Conservation (phyloP, 192 early-diverging fungal species). For the Chytriomyces confervae region DNA sequence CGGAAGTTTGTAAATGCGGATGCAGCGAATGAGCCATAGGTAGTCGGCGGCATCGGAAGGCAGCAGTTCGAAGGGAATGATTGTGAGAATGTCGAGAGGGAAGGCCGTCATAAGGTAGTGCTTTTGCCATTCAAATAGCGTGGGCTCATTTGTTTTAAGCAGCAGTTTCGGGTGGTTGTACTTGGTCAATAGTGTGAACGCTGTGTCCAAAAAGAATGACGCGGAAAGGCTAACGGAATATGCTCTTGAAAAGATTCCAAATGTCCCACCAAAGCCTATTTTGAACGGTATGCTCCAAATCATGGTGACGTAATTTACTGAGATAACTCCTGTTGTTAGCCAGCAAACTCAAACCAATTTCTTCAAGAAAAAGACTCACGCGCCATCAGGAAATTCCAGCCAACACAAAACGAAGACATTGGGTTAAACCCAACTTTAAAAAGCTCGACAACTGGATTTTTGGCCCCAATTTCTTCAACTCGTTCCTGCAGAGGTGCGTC, state of each 20-base stretch:
- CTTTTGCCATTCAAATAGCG: conserved; percentile 16
- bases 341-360: neutral
- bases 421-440: conserved; percentile 18
- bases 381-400: conserved; percentile 40
- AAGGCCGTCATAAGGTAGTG: conserved; percentile 12
- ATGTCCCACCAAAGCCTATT: conserved; percentile 4
- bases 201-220: conserved; percentile 20
- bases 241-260: neutral
- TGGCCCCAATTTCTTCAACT: neutral
- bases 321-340: neutral
- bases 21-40: neutral
- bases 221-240: conserved; percentile 5
- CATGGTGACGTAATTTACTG: conserved; percentile 18
- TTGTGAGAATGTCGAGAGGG: conserved; percentile 3
- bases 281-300: conserved; percentile 21
- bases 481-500: neutral
- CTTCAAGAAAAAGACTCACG: conserved; percentile 11
- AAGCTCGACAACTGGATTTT: neutral
- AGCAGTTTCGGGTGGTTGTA: conserved; percentile 25
- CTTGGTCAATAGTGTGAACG: conserved; percentile 23
- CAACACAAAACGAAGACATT: conserved; percentile 23
- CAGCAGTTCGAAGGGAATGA: conserved; percentile 16
- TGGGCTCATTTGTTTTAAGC: conserved; percentile 10
- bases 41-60: conserved; percentile 10
- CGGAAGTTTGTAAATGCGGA: conserved; percentile 12